phyloP scores from a whole-genome alignment of 257 asterid species.

The Asclepias syriaca region DNA sequence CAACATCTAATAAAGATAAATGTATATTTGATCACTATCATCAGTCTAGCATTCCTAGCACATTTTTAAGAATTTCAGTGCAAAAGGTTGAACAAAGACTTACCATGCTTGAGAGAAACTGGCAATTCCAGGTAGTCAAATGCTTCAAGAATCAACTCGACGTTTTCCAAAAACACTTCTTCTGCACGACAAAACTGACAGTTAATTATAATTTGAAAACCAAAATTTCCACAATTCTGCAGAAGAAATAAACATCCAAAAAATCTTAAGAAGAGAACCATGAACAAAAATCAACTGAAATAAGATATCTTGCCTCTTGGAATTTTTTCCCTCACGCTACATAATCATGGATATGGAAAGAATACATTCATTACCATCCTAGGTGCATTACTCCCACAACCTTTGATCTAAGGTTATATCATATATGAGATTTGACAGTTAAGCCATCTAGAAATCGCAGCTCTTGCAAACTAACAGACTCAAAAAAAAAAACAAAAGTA shows the following conservation, averaged over 20 bases:
- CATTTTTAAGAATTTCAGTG: conserved; percentile 5
- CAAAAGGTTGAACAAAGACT: background rate
- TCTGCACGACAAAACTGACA: conserved; percentile 38
- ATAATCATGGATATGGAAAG: too few species aligned
- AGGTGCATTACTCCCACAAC: background rate
- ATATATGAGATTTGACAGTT: too few species aligned
- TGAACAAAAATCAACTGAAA: background rate
- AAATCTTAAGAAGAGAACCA: background rate
- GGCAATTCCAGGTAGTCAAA: conserved; percentile 90
- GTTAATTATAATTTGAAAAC: background rate
- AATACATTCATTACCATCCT: background rate
- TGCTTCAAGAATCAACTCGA: conserved; percentile 95
- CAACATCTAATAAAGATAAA: background rate
- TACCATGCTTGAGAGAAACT: conserved; percentile 79
- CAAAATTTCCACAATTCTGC: conserved; percentile 1
- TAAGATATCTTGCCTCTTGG: background rate
- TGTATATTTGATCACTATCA: background rate
- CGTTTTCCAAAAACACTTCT: conserved; percentile 88
- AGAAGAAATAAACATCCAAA: background rate
- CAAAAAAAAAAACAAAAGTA: too few species aligned
- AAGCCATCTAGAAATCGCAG: too few species aligned
- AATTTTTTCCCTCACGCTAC: background rate
- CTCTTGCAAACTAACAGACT: too few species aligned
- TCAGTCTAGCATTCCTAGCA: background rate
- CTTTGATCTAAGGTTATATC: background rate